Conservation (phyloP, 345 rosid species). For the Populus pruinosa region DNA sequence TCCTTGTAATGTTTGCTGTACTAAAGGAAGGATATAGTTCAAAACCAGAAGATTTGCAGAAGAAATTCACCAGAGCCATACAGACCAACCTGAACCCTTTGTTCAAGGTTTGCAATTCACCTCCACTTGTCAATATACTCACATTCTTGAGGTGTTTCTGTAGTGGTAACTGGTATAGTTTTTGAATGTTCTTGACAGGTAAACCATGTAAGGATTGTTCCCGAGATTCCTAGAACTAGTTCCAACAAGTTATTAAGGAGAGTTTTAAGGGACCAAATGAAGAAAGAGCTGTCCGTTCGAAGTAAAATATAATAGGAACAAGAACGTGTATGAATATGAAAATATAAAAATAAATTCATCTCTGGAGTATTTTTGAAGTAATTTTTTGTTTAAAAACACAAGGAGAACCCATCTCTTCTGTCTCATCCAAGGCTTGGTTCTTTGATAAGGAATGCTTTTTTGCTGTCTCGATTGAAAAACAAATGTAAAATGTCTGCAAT, state of each 20-base stretch:
- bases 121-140: neutral
- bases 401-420: too few species aligned
- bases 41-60: slow-evolving; percentile 46
- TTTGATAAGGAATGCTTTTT: too few species aligned
- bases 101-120: slow-evolving; percentile 56
- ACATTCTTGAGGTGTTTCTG: neutral
- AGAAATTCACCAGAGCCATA: slow-evolving; percentile 52
- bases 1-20: slow-evolving; percentile 53
- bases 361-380: too few species aligned
- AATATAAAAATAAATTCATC: too few species aligned
- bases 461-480: too few species aligned
- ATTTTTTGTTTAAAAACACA: too few species aligned
- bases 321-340: too few species aligned
- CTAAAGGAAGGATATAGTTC: slow-evolving; percentile 48
- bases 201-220: slow-evolving; percentile 55
- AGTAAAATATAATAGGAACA: slow-evolving; percentile 15
- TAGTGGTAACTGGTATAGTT: neutral
- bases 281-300: slow-evolving; percentile 37
- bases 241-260: slow-evolving; percentile 78
- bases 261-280: slow-evolving; percentile 61
- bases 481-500: too few species aligned
- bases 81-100: slow-evolving; percentile 78
- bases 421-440: too few species aligned
- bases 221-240: slow-evolving; percentile 72
- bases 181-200: slow-evolving; percentile 45